A percentile compares a stretch with the other conserved stretches of the same genome.
phyloP scores from a whole-genome alignment of 179 eudicot genomes.

The Beta macrorhiza region DNA sequence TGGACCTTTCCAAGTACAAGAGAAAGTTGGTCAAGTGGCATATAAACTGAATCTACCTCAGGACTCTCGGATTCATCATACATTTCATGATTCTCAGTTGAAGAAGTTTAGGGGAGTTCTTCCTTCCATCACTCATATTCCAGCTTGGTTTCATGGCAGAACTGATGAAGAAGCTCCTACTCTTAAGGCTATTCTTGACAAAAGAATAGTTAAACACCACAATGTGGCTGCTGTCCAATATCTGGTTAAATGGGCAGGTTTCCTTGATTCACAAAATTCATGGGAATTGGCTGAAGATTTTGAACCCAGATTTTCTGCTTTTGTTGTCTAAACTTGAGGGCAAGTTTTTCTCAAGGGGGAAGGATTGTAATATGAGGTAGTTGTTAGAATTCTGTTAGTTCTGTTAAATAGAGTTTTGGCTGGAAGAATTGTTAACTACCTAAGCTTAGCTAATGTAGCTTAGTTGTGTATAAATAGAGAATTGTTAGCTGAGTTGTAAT shows the following conservation, averaged over 20 bases:
- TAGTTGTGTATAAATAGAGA: too few relatives aligned
- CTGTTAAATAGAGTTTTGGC: too few relatives aligned
- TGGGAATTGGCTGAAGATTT: neutral
- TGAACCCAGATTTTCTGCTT: neutral
- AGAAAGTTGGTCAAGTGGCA: neutral
- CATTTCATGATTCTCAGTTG: neutral
- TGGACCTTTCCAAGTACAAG: neutral
- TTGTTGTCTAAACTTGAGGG: neutral
- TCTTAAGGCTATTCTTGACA: neutral
- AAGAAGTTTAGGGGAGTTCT: neutral
- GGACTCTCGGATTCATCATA: neutral
- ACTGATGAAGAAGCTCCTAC: neutral
- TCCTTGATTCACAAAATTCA: neutral
- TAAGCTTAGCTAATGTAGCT: too few relatives aligned
- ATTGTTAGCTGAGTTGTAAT: too few relatives aligned
- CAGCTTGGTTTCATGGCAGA: neutral
- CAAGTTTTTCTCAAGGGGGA: neutral
- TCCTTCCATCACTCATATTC: too few relatives aligned
- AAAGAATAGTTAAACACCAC: neutral
- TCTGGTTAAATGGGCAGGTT: neutral
- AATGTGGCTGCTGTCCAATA: neutral
- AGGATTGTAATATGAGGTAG: neutral
- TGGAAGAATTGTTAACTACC: too few relatives aligned
- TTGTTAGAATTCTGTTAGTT: too few relatives aligned
- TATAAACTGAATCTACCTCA: neutral